Evolutionary conservation across 306 rosid genomes (phyloP).

Genomic region (Prunus padus): DNA sequence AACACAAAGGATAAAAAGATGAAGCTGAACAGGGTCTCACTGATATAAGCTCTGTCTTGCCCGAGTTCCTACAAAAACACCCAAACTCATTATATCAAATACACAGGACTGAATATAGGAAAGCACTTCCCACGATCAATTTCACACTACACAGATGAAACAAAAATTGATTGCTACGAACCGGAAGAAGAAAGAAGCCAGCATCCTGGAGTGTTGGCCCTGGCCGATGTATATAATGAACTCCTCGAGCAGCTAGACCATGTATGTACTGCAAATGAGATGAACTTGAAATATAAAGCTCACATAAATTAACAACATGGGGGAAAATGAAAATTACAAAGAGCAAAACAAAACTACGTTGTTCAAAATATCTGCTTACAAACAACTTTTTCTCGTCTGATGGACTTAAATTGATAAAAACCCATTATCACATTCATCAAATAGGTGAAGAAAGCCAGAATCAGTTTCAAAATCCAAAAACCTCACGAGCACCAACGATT

Average conservation of each 20-base stretch:
- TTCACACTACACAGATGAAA: not conserved
- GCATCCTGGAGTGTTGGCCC: conserved; percentile 90
- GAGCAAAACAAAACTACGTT: not conserved
- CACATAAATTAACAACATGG: not conserved
- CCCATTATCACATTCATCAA: not conserved
- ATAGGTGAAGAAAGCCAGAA: too few relatives aligned
- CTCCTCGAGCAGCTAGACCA: conserved; percentile 96
- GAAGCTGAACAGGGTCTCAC: conserved; percentile 79
- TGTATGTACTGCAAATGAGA: conserved; percentile 72
- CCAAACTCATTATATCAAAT: not conserved
- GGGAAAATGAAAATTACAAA: not conserved
- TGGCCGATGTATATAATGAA: conserved; percentile 90
- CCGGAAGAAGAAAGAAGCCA: conserved; percentile 88
- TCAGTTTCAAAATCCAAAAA: too few relatives aligned
- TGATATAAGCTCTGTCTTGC: conserved; percentile 74
- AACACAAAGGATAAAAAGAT: conserved; percentile 77
- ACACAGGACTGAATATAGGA: conserved; percentile 24
- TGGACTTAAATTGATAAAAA: not conserved
- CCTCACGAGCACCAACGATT: too few relatives aligned
- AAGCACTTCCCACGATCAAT: conserved; percentile 8
- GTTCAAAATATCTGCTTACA: conserved; percentile 1
- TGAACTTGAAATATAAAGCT: conserved; percentile 19
- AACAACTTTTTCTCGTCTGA: not conserved
- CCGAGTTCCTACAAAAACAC: conserved; percentile 76
- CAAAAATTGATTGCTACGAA: conserved; percentile 29